A percentile compares a stretch with the other conserved stretches of the same genome.
phyloP scores from a whole-genome alignment of 1,284 basidiomycete species.

The Rhizoctonia solani region DNA sequence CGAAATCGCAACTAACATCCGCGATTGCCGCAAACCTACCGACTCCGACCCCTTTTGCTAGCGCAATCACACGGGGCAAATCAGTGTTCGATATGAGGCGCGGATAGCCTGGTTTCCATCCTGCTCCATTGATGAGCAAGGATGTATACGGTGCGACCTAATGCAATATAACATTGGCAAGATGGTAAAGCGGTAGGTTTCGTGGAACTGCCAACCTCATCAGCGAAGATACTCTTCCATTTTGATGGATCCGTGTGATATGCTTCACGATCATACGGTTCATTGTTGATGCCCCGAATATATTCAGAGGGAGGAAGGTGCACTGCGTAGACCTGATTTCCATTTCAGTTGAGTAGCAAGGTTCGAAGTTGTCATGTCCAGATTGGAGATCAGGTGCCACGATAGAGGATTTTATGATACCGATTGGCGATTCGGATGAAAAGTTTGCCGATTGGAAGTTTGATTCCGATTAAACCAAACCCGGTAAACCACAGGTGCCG shows the following conservation, averaged over 20 bases:
- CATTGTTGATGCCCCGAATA: conserved; percentile 51
- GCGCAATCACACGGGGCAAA: conserved; percentile 57
- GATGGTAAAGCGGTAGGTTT: neutral
- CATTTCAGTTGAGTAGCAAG: neutral
- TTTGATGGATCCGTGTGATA: conserved; percentile 72
- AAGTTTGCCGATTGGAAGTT: neutral
- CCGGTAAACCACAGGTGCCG: no score
- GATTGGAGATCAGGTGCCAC: neutral
- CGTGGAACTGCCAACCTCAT: conserved; percentile 55
- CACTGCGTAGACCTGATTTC: conserved; percentile 72
- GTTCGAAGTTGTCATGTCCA: conserved; percentile 32
- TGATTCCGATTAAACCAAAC: no score
- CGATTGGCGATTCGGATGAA: no score
- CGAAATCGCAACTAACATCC: conserved; percentile 85
- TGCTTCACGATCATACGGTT: conserved; percentile 62
- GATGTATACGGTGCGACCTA: conserved; percentile 86
- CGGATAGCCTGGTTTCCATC: conserved; percentile 79
- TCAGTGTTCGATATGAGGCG: conserved; percentile 74
- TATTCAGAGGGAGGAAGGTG: conserved; percentile 75
- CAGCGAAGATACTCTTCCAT: conserved; percentile 70
- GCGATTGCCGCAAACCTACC: conserved; percentile 71
- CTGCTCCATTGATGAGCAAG: conserved; percentile 81
- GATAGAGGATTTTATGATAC: neutral
- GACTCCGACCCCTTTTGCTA: conserved; percentile 53
- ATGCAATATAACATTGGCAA: neutral